Conservation (phyloP, 345 rosid genomes). For the Heritiera fomes region DNA sequence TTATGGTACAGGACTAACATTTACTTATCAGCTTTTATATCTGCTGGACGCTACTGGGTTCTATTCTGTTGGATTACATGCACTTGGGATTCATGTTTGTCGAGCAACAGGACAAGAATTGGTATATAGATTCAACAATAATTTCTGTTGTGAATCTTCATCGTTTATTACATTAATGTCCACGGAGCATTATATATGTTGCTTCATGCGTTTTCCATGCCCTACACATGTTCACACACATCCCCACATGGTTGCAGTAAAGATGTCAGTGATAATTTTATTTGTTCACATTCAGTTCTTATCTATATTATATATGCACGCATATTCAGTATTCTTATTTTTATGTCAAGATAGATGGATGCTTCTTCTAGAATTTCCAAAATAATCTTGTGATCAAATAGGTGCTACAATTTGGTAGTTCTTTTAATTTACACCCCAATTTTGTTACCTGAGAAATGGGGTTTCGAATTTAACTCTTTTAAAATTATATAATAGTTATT, state of each 20-base stretch:
- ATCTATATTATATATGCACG: background rate
- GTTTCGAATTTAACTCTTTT: too few relatives aligned
- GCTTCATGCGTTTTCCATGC: background rate
- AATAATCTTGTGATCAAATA: too few relatives aligned
- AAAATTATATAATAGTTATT: too few relatives aligned
- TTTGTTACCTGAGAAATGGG: too few relatives aligned
- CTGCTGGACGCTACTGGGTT: conserved; percentile 94
- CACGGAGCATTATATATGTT: background rate
- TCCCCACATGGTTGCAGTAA: background rate
- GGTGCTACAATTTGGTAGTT: too few relatives aligned
- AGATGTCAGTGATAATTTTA: background rate
- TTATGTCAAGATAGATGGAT: conserved; percentile 86
- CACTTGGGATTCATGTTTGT: conserved; percentile 92
- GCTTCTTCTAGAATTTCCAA: conserved; percentile 95
- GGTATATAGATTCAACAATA: conserved; percentile 43
- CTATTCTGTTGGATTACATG: conserved; percentile 88
- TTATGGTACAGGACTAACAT: conserved; percentile 73
- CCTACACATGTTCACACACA: background rate
- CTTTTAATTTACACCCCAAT: too few relatives aligned
- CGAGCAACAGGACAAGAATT: conserved; percentile 99
- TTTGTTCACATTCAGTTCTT: background rate
- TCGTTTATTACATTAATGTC: background rate
- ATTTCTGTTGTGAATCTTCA: conserved; percentile 15
- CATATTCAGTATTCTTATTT: conserved; percentile 17
- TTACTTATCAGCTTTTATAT: conserved; percentile 85